Evolutionary conservation across 2,329 filamentous ascomycete genomes (phyloP), one percentile per base, ranked within the genome.

Genomic region (Sarocladiaceae sp.): DNA sequence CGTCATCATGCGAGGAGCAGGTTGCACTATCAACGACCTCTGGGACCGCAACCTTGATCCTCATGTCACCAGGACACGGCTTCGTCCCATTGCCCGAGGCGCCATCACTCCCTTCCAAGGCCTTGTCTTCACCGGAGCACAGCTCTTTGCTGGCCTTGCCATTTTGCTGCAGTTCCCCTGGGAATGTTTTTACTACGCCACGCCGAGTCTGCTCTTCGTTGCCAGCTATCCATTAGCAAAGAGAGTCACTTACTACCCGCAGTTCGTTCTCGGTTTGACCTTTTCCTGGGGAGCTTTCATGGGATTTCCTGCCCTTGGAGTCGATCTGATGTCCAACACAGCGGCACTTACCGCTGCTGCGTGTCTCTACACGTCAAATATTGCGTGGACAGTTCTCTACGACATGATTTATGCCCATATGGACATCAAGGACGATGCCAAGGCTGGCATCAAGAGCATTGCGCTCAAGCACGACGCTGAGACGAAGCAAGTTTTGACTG

Each of bases 401-500:
- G 88, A 95, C 61, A 94, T 93, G 80, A 88, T 95, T 24, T 95
- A 95, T 62, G 88, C 88, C 12, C 88, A 94, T 60, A 91, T 93
- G 82, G 88, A 95, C 56, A 84, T 91, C 61, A 83, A 83, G 56
- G 88, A 95, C 54, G 88, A 95, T 58, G 80, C 73, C 49, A 89
- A 88, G 62, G 88, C 83, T 0, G 89, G 88, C 7, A 93, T 95
- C 66, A 94, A 91, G 69, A 88, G 83, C 56, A 93, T 94, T 53
- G 88, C 85, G 2, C 69, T 94, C 31, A 83, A 84, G 59, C 87
- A 94, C 53, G 83, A 86, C 50, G 72, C 76, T 4, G 75, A 89
- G 49, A 90, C 87, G 1, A 94, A 93, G 63, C 68, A 79, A 43
- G 80, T 94, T 7, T 65, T 95, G 46, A 76, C 77, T 2, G 84